Conservation (phyloP, 1,284 basidiomycete genomes). For the Hymenochaete sp. region DNA sequence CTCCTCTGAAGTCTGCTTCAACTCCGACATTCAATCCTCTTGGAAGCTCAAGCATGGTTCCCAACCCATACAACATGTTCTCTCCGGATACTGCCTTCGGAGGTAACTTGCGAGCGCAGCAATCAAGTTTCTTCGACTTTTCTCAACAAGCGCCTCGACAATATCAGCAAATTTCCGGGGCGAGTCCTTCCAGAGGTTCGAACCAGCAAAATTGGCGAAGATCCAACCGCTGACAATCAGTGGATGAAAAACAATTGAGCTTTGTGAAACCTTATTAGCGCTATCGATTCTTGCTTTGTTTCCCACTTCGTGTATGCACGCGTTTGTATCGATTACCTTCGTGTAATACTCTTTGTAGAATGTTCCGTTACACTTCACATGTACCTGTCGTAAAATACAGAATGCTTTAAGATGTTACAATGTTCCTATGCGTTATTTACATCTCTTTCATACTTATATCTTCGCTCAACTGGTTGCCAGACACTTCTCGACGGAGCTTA, state of each 20-base stretch:
- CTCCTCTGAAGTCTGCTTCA: conserved; percentile 8
- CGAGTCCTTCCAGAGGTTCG: background rate
- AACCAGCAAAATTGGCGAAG: conserved; percentile 15
- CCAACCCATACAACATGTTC: conserved; percentile 1
- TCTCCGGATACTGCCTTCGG: conserved; percentile 3
- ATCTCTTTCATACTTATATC: background rate
- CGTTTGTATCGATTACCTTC: background rate
- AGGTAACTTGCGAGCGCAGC: conserved; percentile 2
- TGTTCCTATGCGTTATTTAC: background rate
- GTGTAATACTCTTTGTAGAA: conserved; percentile 5
- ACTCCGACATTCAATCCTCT: background rate
- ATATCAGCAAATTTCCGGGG: conserved; percentile 4
- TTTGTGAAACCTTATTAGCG: conserved; percentile 2
- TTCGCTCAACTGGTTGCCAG: conserved; percentile 39
- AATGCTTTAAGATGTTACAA: background rate
- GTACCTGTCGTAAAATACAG: background rate
- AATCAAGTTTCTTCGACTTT: no score
- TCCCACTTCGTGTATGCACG: background rate
- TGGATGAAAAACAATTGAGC: background rate
- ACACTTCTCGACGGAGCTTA: conserved; percentile 87
- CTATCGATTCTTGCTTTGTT: conserved; percentile 4
- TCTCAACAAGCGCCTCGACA: no score
- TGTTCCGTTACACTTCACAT: background rate
- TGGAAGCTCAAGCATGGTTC: conserved; percentile 5
- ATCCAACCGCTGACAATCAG: conserved; percentile 8